Conservation (phyloP, 345 rosid species). For the Triadica sebifera region DNA sequence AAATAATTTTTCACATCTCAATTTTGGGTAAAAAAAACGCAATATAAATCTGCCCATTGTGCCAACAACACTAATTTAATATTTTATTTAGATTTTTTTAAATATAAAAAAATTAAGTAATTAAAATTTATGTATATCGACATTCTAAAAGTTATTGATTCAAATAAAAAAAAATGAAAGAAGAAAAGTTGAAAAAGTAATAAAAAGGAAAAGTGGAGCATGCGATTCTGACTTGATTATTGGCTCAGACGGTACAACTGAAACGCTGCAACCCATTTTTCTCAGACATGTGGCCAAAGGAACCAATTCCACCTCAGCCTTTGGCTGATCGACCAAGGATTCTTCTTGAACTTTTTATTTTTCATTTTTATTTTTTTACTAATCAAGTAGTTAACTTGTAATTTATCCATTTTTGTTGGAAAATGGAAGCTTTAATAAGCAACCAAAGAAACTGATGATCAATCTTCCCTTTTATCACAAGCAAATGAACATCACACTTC, state of each 20-base stretch:
- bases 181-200: background rate
- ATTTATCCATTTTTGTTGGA: background rate
- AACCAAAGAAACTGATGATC: slow-evolving; percentile 5
- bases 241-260: background rate
- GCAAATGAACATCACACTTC: background rate
- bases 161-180: background rate
- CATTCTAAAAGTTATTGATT: background rate
- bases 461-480: background rate
- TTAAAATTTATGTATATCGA: too few species aligned
- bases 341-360: background rate
- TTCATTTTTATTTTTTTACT: background rate
- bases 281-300: background rate
- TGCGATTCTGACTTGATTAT: background rate
- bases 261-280: slow-evolving; percentile 4
- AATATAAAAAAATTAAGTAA: too few species aligned
- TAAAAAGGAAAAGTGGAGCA: background rate
- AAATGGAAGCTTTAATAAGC: background rate
- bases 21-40: too few species aligned
- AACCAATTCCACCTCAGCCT: background rate
- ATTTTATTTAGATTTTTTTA: too few species aligned
- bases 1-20: too few species aligned
- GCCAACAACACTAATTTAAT: too few species aligned
- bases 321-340: background rate
- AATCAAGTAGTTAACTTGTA: background rate
- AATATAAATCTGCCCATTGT: too few species aligned